A percentile compares a stretch with the other conserved stretches of the same genome.
Conservation (phyloP, 768 basidiomycete species). For the Lactifluus subvellereus region DNA sequence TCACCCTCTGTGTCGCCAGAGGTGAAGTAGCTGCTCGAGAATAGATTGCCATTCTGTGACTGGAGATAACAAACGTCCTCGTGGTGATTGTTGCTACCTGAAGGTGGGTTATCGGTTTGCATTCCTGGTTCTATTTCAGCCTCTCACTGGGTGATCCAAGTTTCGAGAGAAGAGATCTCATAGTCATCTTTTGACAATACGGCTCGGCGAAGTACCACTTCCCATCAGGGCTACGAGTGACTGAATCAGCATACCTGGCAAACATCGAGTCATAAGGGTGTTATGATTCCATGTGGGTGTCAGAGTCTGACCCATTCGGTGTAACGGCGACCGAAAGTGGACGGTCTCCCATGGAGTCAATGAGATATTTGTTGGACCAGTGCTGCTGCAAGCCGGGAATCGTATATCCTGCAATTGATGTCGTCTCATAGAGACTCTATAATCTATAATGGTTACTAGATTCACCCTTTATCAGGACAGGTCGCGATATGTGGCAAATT, state of each 20-base stretch:
- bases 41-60: conserved; percentile 89
- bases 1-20: conserved; percentile 28
- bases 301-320: conserved; percentile 62
- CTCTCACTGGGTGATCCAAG: conserved; percentile 27
- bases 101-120: conserved; percentile 3
- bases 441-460: background rate
- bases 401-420: conserved; percentile 38
- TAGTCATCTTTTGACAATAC: conserved; percentile 58
- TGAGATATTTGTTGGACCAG: conserved; percentile 67
- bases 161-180: conserved; percentile 45
- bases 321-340: conserved; percentile 72
- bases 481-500: conserved; percentile 61
- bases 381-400: conserved; percentile 42
- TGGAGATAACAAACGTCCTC: conserved; percentile 67
- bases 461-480: conserved; percentile 66
- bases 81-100: conserved; percentile 21
- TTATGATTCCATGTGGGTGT: background rate
- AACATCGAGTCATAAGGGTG: conserved; percentile 15
- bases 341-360: conserved; percentile 45
- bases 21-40: conserved; percentile 41
- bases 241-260: conserved; percentile 68
- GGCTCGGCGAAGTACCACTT: conserved; percentile 74
- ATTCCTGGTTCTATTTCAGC: background rate
- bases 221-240: conserved; percentile 48
- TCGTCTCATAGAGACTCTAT: background rate